Evolutionary conservation across 176 grass and related monocot species (phyloP).

Genomic region (Bonia amplexicaulis): DNA sequence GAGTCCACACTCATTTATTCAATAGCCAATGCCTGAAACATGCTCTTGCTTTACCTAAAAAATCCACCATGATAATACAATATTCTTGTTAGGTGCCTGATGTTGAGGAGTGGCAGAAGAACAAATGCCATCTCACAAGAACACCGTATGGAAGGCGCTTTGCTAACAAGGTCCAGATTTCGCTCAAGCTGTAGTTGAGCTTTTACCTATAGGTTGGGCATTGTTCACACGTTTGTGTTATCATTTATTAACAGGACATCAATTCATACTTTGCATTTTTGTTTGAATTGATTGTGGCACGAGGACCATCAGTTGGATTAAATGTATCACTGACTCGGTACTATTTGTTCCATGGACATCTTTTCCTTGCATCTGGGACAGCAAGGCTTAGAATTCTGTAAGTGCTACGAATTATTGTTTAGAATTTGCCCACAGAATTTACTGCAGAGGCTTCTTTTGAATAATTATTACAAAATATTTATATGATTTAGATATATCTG

Average conservation of each 20-base stretch:
- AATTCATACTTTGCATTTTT: constrained; percentile 83
- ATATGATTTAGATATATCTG: not conserved
- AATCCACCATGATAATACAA: not conserved
- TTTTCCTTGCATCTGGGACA: constrained; percentile 70
- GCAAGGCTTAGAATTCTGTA: constrained; percentile 90
- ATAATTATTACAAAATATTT: not conserved
- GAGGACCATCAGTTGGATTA: constrained; percentile 74
- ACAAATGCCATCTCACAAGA: constrained; percentile 3
- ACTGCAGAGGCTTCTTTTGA: not conserved
- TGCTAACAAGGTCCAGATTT: constrained; percentile 41
- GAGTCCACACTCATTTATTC: no score
- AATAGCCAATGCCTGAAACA: not conserved
- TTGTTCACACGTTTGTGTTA: constrained; percentile 14
- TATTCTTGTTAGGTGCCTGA: constrained; percentile 60
- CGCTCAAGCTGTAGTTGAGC: not conserved
- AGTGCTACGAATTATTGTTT: constrained; percentile 15
- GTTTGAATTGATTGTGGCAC: constrained; percentile 71
- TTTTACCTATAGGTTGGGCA: not conserved
- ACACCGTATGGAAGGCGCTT: constrained; percentile 72
- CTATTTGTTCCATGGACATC: constrained; percentile 88
- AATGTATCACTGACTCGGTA: constrained; percentile 65
- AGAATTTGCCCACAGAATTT: not conserved
- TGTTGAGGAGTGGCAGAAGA: constrained; percentile 47
- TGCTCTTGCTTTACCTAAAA: not conserved
- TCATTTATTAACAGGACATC: constrained; percentile 48